Evolutionary conservation across 2,329 filamentous ascomycete species (phyloP).

Genomic region (Fusarium chlamydosporum): DNA sequence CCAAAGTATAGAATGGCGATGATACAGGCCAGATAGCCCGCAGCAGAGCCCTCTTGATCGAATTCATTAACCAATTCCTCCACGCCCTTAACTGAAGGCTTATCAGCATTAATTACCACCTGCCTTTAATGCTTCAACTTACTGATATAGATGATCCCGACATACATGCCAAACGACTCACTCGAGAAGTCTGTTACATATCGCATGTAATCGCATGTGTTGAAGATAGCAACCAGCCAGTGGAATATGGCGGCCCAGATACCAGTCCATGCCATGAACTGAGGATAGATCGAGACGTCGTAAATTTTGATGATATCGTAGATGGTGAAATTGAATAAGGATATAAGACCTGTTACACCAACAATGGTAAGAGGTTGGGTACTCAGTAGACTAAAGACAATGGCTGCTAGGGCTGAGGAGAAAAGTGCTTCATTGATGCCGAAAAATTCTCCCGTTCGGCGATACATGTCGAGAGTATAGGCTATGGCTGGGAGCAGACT

Average conservation of each 20-base stretch:
- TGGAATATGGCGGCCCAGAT: constrained; percentile 14
- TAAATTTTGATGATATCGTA: constrained; percentile 10
- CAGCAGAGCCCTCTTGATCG: not conserved
- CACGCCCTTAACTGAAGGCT: not conserved
- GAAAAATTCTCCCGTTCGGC: constrained; percentile 6
- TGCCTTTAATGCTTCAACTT: not conserved
- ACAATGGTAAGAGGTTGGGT: constrained; percentile 12
- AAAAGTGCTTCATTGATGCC: constrained; percentile 11
- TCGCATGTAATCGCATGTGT: constrained; percentile 14
- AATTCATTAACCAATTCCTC: constrained; percentile 13
- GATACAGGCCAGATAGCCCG: constrained; percentile 9
- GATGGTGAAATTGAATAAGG: constrained; percentile 15
- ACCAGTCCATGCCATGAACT: constrained; percentile 13
- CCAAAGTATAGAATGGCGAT: constrained; percentile 10
- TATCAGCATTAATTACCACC: not conserved
- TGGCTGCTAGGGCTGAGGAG: constrained; percentile 3
- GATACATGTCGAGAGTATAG: constrained; percentile 17
- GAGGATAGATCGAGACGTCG: constrained; percentile 5
- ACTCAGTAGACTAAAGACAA: constrained; percentile 1
- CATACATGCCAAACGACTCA: constrained; percentile 9
- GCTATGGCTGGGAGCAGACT: constrained; percentile 15
- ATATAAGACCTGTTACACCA: constrained; percentile 10
- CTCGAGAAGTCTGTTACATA: constrained; percentile 15
- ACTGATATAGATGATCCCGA: constrained; percentile 12
- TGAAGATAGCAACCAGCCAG: constrained; percentile 11